These are phyloP conservation scores for Nissolia schottii DNA, from an alignment of 306 rosid species.

Conservation along the genomic window DNA sequence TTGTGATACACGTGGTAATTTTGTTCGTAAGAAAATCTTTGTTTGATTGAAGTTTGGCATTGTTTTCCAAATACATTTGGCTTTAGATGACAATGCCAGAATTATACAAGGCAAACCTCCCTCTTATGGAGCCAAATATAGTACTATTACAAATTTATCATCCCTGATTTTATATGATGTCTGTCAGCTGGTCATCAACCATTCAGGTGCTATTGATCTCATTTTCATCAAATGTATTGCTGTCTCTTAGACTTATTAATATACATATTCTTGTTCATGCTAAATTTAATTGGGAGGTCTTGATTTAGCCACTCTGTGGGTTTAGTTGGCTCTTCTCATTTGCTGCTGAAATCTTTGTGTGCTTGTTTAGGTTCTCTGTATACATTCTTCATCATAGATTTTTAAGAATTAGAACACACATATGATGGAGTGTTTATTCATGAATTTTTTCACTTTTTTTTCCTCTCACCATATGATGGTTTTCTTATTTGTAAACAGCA, in stretches of 20 bases:
- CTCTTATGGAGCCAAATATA: neutral
- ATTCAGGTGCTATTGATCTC: neutral
- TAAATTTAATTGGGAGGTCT: neutral
- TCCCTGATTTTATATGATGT: neutral
- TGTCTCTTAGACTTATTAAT: neutral
- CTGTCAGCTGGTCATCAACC: neutral
- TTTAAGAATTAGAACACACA: neutral
- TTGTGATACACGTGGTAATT: neutral
- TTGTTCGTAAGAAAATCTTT: neutral
- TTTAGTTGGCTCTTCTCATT: neutral
- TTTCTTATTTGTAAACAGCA: slow-evolving; percentile 55
- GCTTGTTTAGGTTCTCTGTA: slow-evolving; percentile 1
- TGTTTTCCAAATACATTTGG: neutral
- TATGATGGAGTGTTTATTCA: no score
- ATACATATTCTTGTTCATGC: neutral
- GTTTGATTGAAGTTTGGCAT: neutral
- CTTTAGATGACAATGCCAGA: slow-evolving; percentile 2
- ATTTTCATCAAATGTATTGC: neutral
- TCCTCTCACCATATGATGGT: slow-evolving; percentile 5
- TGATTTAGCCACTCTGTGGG: no score
- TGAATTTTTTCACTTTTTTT: neutral
- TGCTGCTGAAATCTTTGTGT: neutral
- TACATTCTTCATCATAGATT: slow-evolving; percentile 10
- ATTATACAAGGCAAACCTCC: neutral
- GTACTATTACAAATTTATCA: neutral